A percentile compares a stretch with the other conserved stretches of the same genome.
These are phyloP conservation scores for Flaveria trinervia DNA, from an alignment of 129 eudicot genomes.

Conservation along the genomic window DNA sequence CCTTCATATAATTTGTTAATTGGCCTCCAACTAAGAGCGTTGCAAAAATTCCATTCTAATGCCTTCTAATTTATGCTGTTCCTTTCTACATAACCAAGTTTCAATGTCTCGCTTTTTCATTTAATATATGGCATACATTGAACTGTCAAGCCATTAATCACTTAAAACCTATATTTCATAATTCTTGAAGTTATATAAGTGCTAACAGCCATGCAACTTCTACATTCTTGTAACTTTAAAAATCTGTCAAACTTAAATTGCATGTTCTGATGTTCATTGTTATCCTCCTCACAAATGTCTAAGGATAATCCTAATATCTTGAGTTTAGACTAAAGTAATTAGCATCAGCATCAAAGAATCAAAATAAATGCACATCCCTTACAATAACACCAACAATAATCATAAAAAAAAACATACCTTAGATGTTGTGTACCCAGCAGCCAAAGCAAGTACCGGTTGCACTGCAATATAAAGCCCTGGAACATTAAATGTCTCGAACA, in stretches of 20 bases:
- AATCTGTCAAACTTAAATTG: neutral
- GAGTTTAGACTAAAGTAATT: neutral
- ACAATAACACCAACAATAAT: neutral
- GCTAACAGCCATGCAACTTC: conserved; percentile 6
- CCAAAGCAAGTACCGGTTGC: conserved; percentile 96
- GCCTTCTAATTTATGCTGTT: neutral
- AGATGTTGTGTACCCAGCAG: conserved; percentile 94
- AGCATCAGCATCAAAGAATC: conserved; percentile 12
- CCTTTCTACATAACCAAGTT: neutral
- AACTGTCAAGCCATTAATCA: conserved; percentile 9
- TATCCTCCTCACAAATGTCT: neutral
- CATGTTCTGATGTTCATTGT: neutral
- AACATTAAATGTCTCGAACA: conserved; percentile 95
- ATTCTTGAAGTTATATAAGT: neutral
- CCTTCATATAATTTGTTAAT: neutral
- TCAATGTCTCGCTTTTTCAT: conserved; percentile 4
- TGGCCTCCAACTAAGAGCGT: neutral
- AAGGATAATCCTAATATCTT: conserved; percentile 8
- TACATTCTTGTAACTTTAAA: neutral
- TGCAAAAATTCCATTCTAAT: neutral
- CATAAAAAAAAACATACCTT: conserved; percentile 55
- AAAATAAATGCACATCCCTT: conserved; percentile 7
- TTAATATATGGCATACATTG: neutral
- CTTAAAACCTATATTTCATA: neutral
- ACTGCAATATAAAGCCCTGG: conserved; percentile 98